Percentiles rank a stretch among this genome's conserved stretches.
Conservation (phyloP, 495 filamentous ascomycete species). For the Penicillium soppii region DNA sequence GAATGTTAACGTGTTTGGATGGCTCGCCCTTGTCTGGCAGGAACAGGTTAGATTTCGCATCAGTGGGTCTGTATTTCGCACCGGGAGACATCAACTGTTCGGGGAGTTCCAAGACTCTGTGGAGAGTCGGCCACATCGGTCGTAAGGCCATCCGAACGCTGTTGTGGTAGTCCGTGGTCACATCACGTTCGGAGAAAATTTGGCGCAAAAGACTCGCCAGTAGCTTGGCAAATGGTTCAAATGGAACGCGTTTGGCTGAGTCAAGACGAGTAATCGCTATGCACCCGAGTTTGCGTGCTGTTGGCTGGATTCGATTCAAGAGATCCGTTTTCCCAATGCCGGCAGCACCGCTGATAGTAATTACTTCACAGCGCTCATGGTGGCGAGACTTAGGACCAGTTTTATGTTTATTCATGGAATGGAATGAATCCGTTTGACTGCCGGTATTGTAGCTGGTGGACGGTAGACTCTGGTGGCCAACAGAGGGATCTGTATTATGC, state of each 20-base stretch:
- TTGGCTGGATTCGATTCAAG: constrained; percentile 70
- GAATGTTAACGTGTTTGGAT: constrained; percentile 34
- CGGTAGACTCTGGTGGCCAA: constrained; percentile 25
- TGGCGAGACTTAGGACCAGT: constrained; percentile 58
- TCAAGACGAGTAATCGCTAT: constrained; percentile 86
- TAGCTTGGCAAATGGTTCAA: constrained; percentile 77
- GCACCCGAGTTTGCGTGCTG: constrained; percentile 73
- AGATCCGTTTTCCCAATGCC: constrained; percentile 85
- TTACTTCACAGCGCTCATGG: constrained; percentile 71
- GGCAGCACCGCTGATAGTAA: constrained; percentile 71
- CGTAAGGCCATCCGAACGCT: constrained; percentile 68
- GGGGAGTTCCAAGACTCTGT: constrained; percentile 75
- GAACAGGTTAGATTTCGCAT: constrained; percentile 26
- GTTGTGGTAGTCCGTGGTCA: constrained; percentile 78
- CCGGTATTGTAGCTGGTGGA: constrained; percentile 26
- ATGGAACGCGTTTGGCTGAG: constrained; percentile 73
- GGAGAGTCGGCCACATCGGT: constrained; percentile 75
- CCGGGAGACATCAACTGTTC: constrained; percentile 62
- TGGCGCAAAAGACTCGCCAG: constrained; percentile 83
- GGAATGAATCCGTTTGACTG: constrained; percentile 33
- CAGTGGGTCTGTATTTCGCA: constrained; percentile 37
- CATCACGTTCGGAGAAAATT: constrained; percentile 86
- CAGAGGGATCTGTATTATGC: constrained; percentile 34
- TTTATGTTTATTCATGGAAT: constrained; percentile 38
- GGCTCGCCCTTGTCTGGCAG: constrained; percentile 34